phyloP scores from a whole-genome alignment of 1,284 basidiomycete species.

The Takashimella koratensis region DNA sequence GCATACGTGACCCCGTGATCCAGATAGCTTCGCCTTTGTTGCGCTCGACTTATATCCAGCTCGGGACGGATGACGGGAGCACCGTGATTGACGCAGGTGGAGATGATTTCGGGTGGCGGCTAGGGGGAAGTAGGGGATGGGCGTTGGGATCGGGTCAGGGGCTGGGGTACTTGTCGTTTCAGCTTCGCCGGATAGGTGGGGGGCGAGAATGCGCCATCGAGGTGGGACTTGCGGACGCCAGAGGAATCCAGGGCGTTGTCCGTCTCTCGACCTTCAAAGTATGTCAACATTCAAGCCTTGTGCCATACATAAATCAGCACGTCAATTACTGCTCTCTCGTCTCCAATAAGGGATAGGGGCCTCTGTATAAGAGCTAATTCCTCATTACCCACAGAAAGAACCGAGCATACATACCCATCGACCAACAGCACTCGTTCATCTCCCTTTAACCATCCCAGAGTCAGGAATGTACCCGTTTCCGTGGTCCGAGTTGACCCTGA shows the following conservation, averaged over 20 bases:
- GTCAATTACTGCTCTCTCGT: no score
- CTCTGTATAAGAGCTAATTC: no score
- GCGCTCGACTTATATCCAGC: slow-evolving; percentile 62
- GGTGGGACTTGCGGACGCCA: slow-evolving; percentile 66
- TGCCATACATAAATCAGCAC: no score
- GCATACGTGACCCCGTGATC: not conserved
- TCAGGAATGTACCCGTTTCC: slow-evolving; percentile 60
- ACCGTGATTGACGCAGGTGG: slow-evolving; percentile 3
- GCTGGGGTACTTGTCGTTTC: slow-evolving; percentile 69
- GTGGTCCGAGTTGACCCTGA: slow-evolving; percentile 65
- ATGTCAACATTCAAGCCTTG: slow-evolving; percentile 21
- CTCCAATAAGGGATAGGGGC: no score
- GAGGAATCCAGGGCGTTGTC: slow-evolving; percentile 59
- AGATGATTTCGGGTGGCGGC: not conserved
- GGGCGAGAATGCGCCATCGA: slow-evolving; percentile 66
- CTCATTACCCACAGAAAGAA: slow-evolving; percentile 53
- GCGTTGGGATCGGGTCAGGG: slow-evolving; percentile 56
- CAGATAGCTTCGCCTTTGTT: slow-evolving; percentile 59
- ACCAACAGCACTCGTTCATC: slow-evolving; percentile 60
- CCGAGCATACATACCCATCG: slow-evolving; percentile 55
- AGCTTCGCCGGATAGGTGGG: slow-evolving; percentile 62
- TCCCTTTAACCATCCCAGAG: slow-evolving; percentile 66
- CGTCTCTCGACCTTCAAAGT: slow-evolving; percentile 81
- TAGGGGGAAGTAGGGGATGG: not conserved
- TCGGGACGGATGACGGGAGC: no score